phyloP scores from a whole-genome alignment of 208 protist genomes.

The Trypanosoma boissoni region DNA sequence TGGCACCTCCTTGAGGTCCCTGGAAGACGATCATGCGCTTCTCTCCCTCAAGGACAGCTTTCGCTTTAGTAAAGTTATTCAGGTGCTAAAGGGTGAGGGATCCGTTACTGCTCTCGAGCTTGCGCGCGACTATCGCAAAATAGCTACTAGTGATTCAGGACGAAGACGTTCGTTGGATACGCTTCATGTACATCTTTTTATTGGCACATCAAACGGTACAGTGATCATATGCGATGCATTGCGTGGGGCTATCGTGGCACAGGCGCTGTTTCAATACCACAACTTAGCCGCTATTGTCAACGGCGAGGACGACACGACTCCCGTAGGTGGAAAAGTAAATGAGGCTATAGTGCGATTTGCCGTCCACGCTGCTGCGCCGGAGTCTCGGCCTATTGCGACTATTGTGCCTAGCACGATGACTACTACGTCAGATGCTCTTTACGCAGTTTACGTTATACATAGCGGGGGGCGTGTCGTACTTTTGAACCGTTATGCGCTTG shows the following conservation, averaged over 20 bases:
- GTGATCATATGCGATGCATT: constrained; percentile 80
- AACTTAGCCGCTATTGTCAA: not conserved
- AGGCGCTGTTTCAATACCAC: constrained; percentile 65
- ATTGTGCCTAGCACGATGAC: constrained; percentile 6
- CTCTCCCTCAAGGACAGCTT: constrained; percentile 34
- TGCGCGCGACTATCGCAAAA: constrained; percentile 30
- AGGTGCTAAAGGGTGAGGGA: constrained; percentile 71
- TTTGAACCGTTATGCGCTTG: constrained; percentile 45
- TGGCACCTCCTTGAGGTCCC: not conserved
- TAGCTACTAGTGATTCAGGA: not conserved
- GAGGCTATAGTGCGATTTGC: constrained; percentile 60
- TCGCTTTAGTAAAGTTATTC: constrained; percentile 45
- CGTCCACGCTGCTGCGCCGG: constrained; percentile 22
- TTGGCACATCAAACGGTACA: constrained; percentile 79
- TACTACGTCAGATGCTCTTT: not conserved
- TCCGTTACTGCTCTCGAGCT: constrained; percentile 59
- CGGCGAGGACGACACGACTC: not conserved
- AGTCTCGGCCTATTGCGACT: constrained; percentile 18
- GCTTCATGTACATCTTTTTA: constrained; percentile 76
- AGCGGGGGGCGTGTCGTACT: constrained; percentile 59
- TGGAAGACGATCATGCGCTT: not conserved
- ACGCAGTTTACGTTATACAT: constrained; percentile 59
- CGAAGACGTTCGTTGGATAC: constrained; percentile 11
- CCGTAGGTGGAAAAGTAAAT: constrained; percentile 10
- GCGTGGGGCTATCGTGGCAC: constrained; percentile 62